Evolutionary conservation across 116 monocot species (phyloP).

Genomic region (Cymodocea nodosa): DNA sequence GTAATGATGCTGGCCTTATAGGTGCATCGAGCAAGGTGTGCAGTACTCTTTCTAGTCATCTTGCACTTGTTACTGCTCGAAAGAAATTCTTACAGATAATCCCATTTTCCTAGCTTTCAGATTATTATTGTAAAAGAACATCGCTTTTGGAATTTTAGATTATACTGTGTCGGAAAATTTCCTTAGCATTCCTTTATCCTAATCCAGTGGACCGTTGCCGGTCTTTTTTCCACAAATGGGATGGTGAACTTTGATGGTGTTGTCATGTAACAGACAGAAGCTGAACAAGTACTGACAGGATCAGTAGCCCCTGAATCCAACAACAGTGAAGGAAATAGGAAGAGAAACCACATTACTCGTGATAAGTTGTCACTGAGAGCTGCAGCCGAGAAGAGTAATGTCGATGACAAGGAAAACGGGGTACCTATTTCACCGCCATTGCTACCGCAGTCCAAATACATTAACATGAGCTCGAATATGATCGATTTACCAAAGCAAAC

Average conservation of each 20-base stretch:
- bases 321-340: constrained; percentile 20
- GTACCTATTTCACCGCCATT: constrained; percentile 4
- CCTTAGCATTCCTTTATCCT: no score
- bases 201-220: no score
- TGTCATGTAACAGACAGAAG: background rate
- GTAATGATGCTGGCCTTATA: background rate
- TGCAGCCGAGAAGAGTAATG: constrained; percentile 6
- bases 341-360: constrained; percentile 24
- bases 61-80: background rate
- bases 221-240: no score
- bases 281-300: constrained; percentile 9
- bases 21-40: constrained; percentile 3
- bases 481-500: background rate
- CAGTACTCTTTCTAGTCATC: background rate
- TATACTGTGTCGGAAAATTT: no score
- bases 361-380: constrained; percentile 29
- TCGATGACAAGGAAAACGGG: constrained; percentile 34
- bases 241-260: background rate
- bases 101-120: background rate
- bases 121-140: no score
- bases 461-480: background rate
- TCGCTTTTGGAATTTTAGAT: no score
- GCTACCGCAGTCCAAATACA: constrained; percentile 4
- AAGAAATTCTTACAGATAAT: background rate
- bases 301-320: constrained; percentile 7